phyloP scores from a whole-genome alignment of 1,139 yeast species.

The Groenewaldozyma auringiensis region DNA sequence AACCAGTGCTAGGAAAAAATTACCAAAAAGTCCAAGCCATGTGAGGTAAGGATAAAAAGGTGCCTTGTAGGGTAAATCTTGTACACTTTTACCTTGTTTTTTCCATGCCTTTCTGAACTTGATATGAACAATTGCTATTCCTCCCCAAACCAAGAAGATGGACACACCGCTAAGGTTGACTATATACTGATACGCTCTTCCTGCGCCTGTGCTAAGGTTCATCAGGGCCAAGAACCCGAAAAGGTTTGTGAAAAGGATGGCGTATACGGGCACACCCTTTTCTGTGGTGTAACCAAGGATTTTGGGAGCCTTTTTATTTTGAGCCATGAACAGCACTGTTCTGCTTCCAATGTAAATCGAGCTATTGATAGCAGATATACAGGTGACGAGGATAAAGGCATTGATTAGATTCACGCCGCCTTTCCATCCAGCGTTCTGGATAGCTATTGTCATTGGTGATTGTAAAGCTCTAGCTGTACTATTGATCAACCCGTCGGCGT shows the following conservation, averaged over 20 bases:
- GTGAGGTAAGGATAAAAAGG: conserved; percentile 48
- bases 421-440: conserved; percentile 55
- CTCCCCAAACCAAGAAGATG: conserved; percentile 44
- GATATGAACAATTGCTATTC: conserved; percentile 44
- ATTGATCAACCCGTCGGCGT: conserved; percentile 44
- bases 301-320: conserved; percentile 55
- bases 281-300: conserved; percentile 48
- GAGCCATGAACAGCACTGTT: conserved; percentile 51
- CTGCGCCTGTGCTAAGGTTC: conserved; percentile 57
- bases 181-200: conserved; percentile 73
- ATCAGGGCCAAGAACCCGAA: conserved; percentile 51
- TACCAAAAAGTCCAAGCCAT: conserved; percentile 43
- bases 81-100: conserved; percentile 39
- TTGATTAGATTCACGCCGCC: conserved; percentile 69
- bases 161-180: conserved; percentile 66
- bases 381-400: conserved; percentile 64
- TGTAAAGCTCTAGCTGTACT: conserved; percentile 41
- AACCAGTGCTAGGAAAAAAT: conserved; percentile 48
- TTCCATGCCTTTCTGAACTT: conserved; percentile 47
- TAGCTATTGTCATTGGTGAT: conserved; percentile 74
- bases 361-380: conserved; percentile 67
- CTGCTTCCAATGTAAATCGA: conserved; percentile 59
- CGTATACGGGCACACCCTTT: conserved; percentile 54
- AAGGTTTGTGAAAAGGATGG: conserved; percentile 38
- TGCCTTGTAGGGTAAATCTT: conserved; percentile 49